Base-by-base conservation (phyloP, 2,329 filamentous ascomycete genomes). In the Beauveria pseudobassiana region DNA sequence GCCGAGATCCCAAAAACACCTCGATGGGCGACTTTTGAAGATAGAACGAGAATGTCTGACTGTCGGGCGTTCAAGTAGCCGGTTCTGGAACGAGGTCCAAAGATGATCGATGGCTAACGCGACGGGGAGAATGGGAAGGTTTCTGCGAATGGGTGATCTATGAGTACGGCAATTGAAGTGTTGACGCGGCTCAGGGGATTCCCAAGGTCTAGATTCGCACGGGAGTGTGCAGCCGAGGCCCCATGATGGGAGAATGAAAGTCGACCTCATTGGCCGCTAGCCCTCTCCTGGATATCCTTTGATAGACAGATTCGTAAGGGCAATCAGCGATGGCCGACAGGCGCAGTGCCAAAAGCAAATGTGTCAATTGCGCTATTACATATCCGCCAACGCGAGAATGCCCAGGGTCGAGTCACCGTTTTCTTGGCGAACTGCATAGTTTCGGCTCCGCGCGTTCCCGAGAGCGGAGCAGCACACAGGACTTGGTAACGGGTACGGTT, bases 11-110 rank as follows among this genome's bases (percentile, higher is more conserved):
- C 14, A 38, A 98, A 80, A 98, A 96, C 71, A 96, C 91, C 66
- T 52, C 82, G 90, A 45, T 98, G 91, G 91, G 88, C 91, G 9
- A 88, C 87, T 28, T 95, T 93, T 68, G 91, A 96, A 71, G 34
- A 18, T 16, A 53, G 14, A 20, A 42, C 12, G 34, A 53, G 3
- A 26, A 38, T 7, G 14, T 26, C 30, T 42, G 20, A 22, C 3
- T 40, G 34, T 24, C 7, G 30, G 51, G 20, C n/a, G 12, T 42
- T 14, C 5, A 18, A 22, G 20, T 22, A 40, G 6, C 30, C 20
- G 51, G 22, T 10, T 42, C 51, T 26, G 14, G 51, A 24, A 53
- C 51, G 3, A 26, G 51, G 22, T 3, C 18, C 34, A 42, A 26
- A 5, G 20, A 42, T 53, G 5, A n/a, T 53, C 20, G 12, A 34